Evolutionary conservation across 2,329 filamentous ascomycete genomes (phyloP).

Genomic region (Teratosphaeria zuluensis): DNA sequence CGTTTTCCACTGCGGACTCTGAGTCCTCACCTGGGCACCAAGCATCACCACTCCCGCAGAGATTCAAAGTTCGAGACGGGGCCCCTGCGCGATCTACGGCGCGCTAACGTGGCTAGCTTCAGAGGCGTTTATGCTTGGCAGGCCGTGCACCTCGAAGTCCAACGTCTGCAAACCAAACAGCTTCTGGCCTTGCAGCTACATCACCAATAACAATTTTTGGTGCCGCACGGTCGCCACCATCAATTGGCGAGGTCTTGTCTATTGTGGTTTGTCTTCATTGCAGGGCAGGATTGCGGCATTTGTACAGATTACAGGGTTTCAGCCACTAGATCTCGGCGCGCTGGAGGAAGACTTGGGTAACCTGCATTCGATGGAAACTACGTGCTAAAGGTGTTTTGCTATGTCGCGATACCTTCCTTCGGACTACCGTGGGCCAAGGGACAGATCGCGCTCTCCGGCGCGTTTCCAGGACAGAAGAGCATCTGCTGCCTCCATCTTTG

Average conservation of each 20-base stretch:
- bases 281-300: background rate
- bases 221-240: background rate
- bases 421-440: constrained; percentile 36
- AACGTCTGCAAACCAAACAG: background rate
- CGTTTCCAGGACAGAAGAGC: constrained; percentile 62
- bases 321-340: background rate
- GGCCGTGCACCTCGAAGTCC: background rate
- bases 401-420: constrained; percentile 28
- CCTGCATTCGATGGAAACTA: constrained; percentile 3
- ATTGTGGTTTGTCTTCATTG: background rate
- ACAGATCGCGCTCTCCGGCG: constrained; percentile 63
- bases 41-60: background rate
- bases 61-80: background rate
- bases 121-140: background rate
- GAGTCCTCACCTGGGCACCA: background rate
- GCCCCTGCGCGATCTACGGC: background rate
- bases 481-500: constrained; percentile 40
- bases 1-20: background rate
- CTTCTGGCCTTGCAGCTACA: background rate
- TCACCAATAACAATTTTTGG: background rate
- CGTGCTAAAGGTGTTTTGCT: background rate
- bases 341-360: background rate
- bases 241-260: background rate
- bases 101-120: background rate
- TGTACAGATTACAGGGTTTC: background rate